Evolutionary conservation across 1,284 basidiomycete genomes (phyloP).

Genomic region (Microbotryum saponariae): DNA sequence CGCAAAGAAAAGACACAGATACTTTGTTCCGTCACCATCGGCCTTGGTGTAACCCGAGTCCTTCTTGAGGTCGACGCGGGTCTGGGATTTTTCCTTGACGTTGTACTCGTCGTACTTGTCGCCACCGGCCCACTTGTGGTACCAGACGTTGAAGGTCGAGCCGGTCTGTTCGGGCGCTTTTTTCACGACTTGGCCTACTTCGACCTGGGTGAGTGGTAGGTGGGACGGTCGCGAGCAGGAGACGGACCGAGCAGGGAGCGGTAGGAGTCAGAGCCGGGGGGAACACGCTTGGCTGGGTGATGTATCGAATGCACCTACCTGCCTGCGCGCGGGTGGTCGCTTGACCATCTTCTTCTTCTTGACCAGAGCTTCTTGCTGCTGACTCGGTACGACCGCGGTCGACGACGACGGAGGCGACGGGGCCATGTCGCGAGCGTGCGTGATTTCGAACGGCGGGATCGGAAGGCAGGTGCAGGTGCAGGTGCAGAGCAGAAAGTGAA

Average conservation of each 20-base stretch:
- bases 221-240: too few species aligned
- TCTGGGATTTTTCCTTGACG: conserved; percentile 82
- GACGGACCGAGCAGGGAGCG: too few species aligned
- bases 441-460: too few species aligned
- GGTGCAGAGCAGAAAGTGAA: too few species aligned
- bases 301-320: conserved; percentile 14
- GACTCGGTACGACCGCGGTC: too few species aligned
- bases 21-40: conserved; percentile 81
- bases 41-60: conserved; percentile 91
- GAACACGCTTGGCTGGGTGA: not conserved
- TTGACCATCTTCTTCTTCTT: conserved; percentile 35
- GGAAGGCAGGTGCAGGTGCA: too few species aligned
- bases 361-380: too few species aligned
- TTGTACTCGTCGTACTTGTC: conserved; percentile 89
- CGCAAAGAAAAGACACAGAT: conserved; percentile 90
- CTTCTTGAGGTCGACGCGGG: conserved; percentile 76
- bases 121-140: conserved; percentile 91
- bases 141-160: conserved; percentile 75
- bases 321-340: conserved; percentile 37
- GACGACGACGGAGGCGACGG: too few species aligned
- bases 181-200: conserved; percentile 79
- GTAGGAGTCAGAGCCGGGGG: not conserved
- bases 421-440: too few species aligned
- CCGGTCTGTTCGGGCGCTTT: conserved; percentile 80
- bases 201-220: conserved; percentile 55